Base-by-base conservation (phyloP, 371 early-diverging fungal species). In the Haplosporangium sp. region DNA sequence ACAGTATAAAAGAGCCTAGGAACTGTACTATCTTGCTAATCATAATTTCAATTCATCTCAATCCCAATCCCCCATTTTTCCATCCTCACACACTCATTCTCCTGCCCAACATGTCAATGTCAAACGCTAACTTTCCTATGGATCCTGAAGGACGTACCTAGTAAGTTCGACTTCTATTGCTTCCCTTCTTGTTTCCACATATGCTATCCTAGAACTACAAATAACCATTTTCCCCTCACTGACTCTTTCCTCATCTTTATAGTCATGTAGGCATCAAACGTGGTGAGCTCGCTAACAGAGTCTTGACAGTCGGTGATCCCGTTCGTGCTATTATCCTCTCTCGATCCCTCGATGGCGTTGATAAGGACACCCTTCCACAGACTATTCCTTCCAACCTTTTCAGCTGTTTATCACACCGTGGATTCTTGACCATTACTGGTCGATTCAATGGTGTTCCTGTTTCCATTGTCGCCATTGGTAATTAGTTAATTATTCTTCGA, bases 221-320 rank as follows among this genome's bases (percentile, higher is more conserved):
- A 42, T 8, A 42, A 11, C 11, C 44, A 42, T 42, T 11, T 42
- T 42, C 48, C 48, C 17, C 48, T 48, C 48, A 48, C 48, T 5
- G 17, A 11, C 48, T 17, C 48, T 5, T 48, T 13, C 13, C 56
- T 56, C 27, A 7, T 42, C 39, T 10, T 40, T 38, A 5, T 64
- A 79, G 81, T 84, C 98, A 98, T 72, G 90, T 98, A 20, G 92
- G 91, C 66, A 87, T 93, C 13, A 94, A 92, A 72, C 69, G 68
- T 19, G 96, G 96, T 13, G 93, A 97, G 78, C 94, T 96, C 15
- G 95, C 97, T 38, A 95, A 95, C 85, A 89, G 97, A 65, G 91
- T 98, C 63, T 65, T 97, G 50, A 97, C 97, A 2, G 98, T 98
- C 37, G 98, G 98, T 39, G 98, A 98, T 81, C 92, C 90, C 20